These are phyloP conservation scores for Capsicum chinense DNA, from an alignment of 257 asterid species.

Conservation along the genomic window DNA sequence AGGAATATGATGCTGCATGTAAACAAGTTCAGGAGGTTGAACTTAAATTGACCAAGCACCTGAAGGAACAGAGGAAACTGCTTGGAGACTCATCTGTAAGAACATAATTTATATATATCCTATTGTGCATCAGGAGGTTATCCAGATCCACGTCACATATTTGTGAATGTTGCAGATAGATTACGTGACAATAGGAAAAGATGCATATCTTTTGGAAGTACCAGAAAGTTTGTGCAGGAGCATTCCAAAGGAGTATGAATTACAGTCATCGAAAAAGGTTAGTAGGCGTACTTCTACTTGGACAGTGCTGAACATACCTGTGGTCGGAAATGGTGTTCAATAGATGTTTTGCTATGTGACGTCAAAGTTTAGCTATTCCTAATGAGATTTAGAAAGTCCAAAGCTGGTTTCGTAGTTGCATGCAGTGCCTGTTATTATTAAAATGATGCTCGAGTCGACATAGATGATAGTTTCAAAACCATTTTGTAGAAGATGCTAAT, in stretches of 20 bases:
- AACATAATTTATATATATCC: slow-evolving; percentile 25
- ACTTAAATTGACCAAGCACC: slow-evolving; percentile 64
- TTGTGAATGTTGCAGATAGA: slow-evolving; percentile 53
- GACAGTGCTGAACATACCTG: neutral
- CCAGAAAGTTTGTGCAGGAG: slow-evolving; percentile 75
- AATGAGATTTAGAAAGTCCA: slow-evolving; percentile 20
- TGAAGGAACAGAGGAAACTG: slow-evolving; percentile 76
- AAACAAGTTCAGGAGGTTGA: slow-evolving; percentile 68
- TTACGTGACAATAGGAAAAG: slow-evolving; percentile 88
- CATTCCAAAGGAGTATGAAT: slow-evolving; percentile 80
- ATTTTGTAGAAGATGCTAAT: neutral
- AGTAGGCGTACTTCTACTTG: neutral
- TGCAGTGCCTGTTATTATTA: neutral
- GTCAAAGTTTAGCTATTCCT: neutral
- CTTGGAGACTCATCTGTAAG: slow-evolving; percentile 91
- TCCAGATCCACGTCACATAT: slow-evolving; percentile 11
- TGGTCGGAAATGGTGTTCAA: neutral
- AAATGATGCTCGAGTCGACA: neutral
- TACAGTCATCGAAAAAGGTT: slow-evolving; percentile 92
- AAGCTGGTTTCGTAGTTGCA: slow-evolving; percentile 9
- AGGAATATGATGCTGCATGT: slow-evolving; percentile 87
- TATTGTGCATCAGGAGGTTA: neutral
- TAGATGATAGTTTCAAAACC: neutral
- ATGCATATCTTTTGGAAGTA: slow-evolving; percentile 87
- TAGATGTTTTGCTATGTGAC: neutral